Conservation (phyloP, 345 rosid species). For the Ceriops decandra region DNA sequence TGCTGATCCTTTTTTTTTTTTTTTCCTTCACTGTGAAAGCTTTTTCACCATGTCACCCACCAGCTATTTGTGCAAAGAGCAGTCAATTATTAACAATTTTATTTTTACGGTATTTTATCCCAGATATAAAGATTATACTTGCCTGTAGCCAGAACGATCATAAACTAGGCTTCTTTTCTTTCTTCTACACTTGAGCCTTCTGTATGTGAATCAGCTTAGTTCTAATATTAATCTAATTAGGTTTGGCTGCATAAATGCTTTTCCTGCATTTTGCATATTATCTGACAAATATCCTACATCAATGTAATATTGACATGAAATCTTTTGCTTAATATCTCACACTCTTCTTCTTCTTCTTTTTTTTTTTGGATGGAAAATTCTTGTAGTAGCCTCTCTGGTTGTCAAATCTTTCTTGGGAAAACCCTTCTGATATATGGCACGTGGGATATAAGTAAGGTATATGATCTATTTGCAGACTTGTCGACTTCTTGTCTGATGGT, state of each 20-base stretch:
- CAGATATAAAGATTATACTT: too few relatives aligned
- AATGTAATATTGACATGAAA: not conserved
- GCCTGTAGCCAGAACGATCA: too few relatives aligned
- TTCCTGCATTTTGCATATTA: not conserved
- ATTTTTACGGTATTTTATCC: too few relatives aligned
- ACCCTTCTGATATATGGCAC: constrained; percentile 91
- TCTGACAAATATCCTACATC: not conserved
- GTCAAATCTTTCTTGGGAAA: constrained; percentile 86
- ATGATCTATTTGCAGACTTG: constrained; percentile 57
- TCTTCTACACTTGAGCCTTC: too few relatives aligned
- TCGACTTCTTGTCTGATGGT: constrained; percentile 83
- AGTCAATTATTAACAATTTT: too few relatives aligned
- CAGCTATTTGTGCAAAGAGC: too few relatives aligned
- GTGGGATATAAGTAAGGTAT: constrained; percentile 79
- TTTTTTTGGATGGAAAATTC: constrained; percentile 9
- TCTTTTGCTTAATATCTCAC: not conserved
- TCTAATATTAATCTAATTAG: not conserved
- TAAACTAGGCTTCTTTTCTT: too few relatives aligned
- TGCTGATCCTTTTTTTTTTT: not conserved
- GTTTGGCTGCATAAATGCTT: not conserved
- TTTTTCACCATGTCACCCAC: not conserved
- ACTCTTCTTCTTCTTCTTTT: not conserved
- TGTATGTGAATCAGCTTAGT: too few relatives aligned
- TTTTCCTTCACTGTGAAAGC: not conserved
- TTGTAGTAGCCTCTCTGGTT: constrained; percentile 55